Percentiles rank a stretch among this genome's conserved stretches.
Evolutionary conservation across 257 asterid species (phyloP).

Genomic region (Solanum bukasovii): DNA sequence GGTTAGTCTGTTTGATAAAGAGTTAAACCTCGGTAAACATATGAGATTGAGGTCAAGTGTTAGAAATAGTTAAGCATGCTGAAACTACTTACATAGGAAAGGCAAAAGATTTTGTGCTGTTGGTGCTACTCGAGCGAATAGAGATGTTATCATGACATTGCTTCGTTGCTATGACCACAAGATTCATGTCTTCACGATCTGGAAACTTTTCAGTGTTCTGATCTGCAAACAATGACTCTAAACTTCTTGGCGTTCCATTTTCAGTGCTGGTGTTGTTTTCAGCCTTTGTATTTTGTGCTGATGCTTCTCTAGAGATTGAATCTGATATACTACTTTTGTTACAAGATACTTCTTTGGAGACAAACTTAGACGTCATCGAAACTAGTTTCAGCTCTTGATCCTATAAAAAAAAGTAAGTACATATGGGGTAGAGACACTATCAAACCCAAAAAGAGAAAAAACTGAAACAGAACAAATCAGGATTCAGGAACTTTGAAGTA

Average conservation of each 20-base stretch:
- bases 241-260: background rate
- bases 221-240: background rate
- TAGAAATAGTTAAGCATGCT: background rate
- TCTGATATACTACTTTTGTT: background rate
- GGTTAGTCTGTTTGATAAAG: slow-evolving; percentile 7
- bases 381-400: background rate
- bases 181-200: background rate
- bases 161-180: background rate
- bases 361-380: background rate
- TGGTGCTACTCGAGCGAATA: slow-evolving; percentile 22
- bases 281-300: background rate
- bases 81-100: slow-evolving; percentile 18
- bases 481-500: background rate
- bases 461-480: background rate
- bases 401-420: background rate
- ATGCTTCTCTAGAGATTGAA: background rate
- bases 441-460: no score
- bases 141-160: slow-evolving; percentile 11
- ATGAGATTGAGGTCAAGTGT: background rate
- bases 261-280: background rate
- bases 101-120: slow-evolving; percentile 24
- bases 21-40: background rate
- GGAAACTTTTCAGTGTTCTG: background rate
- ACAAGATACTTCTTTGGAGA: background rate
- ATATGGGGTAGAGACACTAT: no score